Conservation (phyloP, 202 grass and related monocot species). For the Setaria viridis region DNA sequence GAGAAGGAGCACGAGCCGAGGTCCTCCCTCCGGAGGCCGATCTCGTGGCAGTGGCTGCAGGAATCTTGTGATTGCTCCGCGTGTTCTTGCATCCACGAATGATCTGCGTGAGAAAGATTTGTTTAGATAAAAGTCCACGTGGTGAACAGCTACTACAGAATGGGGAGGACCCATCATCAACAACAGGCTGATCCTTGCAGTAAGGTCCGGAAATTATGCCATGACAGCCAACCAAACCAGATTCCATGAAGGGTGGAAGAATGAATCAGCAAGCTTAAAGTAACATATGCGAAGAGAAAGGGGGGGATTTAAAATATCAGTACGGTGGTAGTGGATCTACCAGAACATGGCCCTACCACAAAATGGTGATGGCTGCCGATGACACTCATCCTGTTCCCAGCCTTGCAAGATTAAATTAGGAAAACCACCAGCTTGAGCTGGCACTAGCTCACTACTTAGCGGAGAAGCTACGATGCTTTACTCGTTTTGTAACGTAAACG, state of each 20-base stretch:
- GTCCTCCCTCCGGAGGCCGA: constrained; percentile 41
- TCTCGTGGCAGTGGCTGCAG: constrained; percentile 44
- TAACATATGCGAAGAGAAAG: background rate
- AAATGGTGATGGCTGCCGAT: constrained; percentile 11
- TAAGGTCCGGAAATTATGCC: constrained; percentile 41
- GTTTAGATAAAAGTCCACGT: constrained; percentile 44
- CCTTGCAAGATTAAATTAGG: constrained; percentile 50
- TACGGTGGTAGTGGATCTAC: constrained; percentile 35
- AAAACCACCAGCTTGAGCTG: constrained; percentile 40
- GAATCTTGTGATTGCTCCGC: constrained; percentile 51
- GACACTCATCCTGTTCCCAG: constrained; percentile 20
- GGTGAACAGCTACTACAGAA: constrained; percentile 8
- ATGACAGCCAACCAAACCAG: constrained; percentile 53
- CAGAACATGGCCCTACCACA: constrained; percentile 48
- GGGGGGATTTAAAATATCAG: background rate
- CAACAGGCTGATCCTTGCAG: constrained; percentile 32
- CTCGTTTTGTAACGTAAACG: constrained; percentile 1
- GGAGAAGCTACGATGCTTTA: constrained; percentile 41
- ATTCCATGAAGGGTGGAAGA: constrained; percentile 46
- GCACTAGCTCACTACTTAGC: constrained; percentile 44
- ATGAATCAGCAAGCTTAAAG: constrained; percentile 43
- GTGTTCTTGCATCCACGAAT: constrained; percentile 82
- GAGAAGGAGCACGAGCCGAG: constrained; percentile 68
- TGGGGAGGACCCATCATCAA: constrained; percentile 17
- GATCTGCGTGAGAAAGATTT: constrained; percentile 56